Base-by-base conservation (phyloP, 257 asterid genomes). In the Echium plantagineum region DNA sequence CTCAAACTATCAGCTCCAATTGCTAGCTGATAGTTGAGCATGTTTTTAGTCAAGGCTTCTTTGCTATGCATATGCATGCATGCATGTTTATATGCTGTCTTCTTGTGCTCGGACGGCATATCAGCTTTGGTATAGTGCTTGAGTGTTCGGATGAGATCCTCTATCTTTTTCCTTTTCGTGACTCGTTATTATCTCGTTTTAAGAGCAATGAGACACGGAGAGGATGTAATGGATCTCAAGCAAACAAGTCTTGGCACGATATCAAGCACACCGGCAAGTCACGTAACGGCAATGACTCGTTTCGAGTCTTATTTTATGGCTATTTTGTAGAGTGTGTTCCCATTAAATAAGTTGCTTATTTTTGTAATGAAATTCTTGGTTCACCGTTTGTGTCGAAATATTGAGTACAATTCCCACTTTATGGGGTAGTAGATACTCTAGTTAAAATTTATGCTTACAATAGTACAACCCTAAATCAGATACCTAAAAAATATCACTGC, bases 221-320 rank as follows among this genome's bases (percentile, higher is more conserved):
- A 35, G 46, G 13, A 35, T 7, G 46, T 9, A 31, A 9, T 0
- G 2, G 46, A 35, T 35, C 2, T 35, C 46, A 35, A 35, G 3
- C 46, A 35, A 2, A 7, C 13, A 24, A 56, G 66, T 66, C 60
- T 22, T 61, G 26, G 78, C 57, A 55, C 47, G 59, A 48, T 61
- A 60, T 64, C 49, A 59, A 21, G 75, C 72, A 26, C 57, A 70
- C 83, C 80, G 87, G 87, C 90, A 83, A 83, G 90, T 82, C 89
- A 80, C 78, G 52, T 5, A 77, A 79, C 68, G 83, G 89, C 89
- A 74, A 67, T 56, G 65, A 61, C 85, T 82, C 80, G 15, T 59
- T 52, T 60, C 46, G 77, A 75, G 85, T 78, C 85, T 42, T 42
- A 35, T 71, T 63, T 66, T 63, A 55, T 67, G 82, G 84, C 80